phyloP scores from a whole-genome alignment of 2,329 filamentous ascomycete genomes.

The Hypoxylon sp. region DNA sequence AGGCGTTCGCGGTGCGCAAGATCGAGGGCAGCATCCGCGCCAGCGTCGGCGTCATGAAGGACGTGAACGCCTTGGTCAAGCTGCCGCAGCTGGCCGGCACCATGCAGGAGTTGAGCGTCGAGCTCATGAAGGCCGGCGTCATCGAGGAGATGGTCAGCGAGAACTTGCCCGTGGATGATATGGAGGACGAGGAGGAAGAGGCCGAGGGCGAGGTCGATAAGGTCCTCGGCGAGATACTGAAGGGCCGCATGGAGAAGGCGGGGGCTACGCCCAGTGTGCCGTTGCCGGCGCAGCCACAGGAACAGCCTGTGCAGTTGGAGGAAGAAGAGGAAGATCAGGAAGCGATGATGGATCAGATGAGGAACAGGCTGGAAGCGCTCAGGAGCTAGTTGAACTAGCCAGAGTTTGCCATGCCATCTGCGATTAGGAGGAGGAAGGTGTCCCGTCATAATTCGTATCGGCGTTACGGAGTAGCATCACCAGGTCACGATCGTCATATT shows the following conservation, averaged over 20 bases:
- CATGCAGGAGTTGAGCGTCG: slow-evolving; percentile 88
- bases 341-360: slow-evolving; percentile 94
- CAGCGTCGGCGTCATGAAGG: slow-evolving; percentile 94
- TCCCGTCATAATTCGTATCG: slow-evolving; percentile 35
- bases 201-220: slow-evolving; percentile 89
- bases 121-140: slow-evolving; percentile 94
- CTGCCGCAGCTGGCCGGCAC: slow-evolving; percentile 89
- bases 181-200: slow-evolving; percentile 82
- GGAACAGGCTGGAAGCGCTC: slow-evolving; percentile 88
- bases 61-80: slow-evolving; percentile 88
- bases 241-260: slow-evolving; percentile 81
- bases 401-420: not conserved
- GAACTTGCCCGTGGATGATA: slow-evolving; percentile 80
- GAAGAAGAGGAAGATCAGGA: slow-evolving; percentile 90
- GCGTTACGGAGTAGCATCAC: slow-evolving; percentile 37
- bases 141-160: slow-evolving; percentile 98
- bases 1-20: slow-evolving; percentile 94
- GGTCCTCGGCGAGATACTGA: slow-evolving; percentile 90
- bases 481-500: slow-evolving; percentile 22
- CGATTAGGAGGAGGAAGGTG: slow-evolving; percentile 9
- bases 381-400: slow-evolving; percentile 74
- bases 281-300: slow-evolving; percentile 65
- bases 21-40: slow-evolving; percentile 93
- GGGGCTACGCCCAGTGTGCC: slow-evolving; percentile 67
- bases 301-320: slow-evolving; percentile 67